Conservation (phyloP, 2,329 filamentous ascomycete species). For the Ophiosphaerella narmari region DNA sequence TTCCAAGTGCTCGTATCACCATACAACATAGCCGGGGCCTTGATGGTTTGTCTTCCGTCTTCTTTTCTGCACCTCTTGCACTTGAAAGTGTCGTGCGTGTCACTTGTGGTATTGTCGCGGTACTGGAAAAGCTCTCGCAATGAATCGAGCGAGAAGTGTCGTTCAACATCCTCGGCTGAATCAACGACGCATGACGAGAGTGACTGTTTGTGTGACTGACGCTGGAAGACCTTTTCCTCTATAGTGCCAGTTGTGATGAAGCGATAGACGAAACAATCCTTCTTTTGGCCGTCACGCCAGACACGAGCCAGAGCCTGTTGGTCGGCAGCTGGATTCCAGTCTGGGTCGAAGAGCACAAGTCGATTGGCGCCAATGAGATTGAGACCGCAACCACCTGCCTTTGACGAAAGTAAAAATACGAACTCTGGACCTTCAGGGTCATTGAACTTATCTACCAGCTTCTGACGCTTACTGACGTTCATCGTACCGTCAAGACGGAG, state of each 20-base stretch:
- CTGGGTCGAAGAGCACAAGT: slow-evolving; percentile 90
- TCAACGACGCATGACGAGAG: slow-evolving; percentile 96
- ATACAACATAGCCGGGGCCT: slow-evolving; percentile 93
- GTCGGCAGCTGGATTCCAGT: slow-evolving; percentile 96
- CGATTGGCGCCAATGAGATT: slow-evolving; percentile 95
- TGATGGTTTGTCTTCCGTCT: slow-evolving; percentile 84
- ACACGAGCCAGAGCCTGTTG: slow-evolving; percentile 96
- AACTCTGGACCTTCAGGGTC: slow-evolving; percentile 89
- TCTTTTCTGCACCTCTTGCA: slow-evolving; percentile 87
- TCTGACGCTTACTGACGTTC: slow-evolving; percentile 96
- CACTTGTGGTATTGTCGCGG: slow-evolving; percentile 78
- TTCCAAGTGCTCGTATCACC: slow-evolving; percentile 99
- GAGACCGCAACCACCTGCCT: slow-evolving; percentile 94
- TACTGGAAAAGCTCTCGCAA: slow-evolving; percentile 95
- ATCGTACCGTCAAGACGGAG: slow-evolving; percentile 94
- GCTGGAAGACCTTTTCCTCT: slow-evolving; percentile 98
- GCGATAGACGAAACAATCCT: slow-evolving; percentile 99
- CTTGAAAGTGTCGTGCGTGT: slow-evolving; percentile 98
- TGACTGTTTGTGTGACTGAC: slow-evolving; percentile 97
- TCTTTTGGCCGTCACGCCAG: slow-evolving; percentile 98
- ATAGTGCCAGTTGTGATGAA: slow-evolving; percentile 98
- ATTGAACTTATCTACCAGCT: slow-evolving; percentile 97
- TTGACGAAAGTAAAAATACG: slow-evolving; percentile 93
- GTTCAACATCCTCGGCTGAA: slow-evolving; percentile 93
- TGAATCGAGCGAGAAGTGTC: slow-evolving; percentile 91